phyloP scores from a whole-genome alignment of 2,329 filamentous ascomycete species.

The Diplocarpon rosae region DNA sequence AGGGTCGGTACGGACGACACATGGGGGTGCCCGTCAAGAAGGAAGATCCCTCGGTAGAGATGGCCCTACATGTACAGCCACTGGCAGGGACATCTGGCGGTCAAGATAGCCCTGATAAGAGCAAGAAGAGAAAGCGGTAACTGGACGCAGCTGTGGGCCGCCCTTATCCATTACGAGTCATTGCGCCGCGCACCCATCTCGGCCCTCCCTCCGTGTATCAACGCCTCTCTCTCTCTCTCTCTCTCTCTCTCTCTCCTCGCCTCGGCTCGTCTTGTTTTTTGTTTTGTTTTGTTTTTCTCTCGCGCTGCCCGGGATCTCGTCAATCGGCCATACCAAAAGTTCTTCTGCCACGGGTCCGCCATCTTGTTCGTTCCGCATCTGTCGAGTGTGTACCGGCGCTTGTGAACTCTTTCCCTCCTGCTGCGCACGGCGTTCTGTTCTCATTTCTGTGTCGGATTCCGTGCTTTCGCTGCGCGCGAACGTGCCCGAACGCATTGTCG shows the following conservation, averaged over 20 bases:
- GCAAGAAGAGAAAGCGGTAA: slow-evolving; percentile 59
- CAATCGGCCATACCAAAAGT: slow-evolving; percentile 6
- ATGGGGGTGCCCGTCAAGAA: slow-evolving; percentile 57
- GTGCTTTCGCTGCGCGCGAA: background rate
- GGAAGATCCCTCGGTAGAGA: slow-evolving; percentile 35
- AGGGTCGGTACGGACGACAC: slow-evolving; percentile 74
- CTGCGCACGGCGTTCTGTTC: background rate
- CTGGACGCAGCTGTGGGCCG: slow-evolving; percentile 1
- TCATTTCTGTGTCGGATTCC: background rate
- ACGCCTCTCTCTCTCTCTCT: too few relatives aligned
- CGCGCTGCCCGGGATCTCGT: slow-evolving; percentile 13
- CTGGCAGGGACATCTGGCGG: slow-evolving; percentile 11
- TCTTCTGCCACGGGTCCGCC: background rate
- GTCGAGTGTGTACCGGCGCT: slow-evolving; percentile 1
- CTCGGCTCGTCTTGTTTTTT: too few relatives aligned
- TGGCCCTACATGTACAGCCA: slow-evolving; percentile 20
- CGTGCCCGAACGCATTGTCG: background rate
- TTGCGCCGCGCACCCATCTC: slow-evolving; percentile 5
- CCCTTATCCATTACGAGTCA: slow-evolving; percentile 4
- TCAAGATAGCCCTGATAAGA: slow-evolving; percentile 40
- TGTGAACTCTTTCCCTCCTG: background rate
- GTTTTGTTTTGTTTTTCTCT: too few relatives aligned
- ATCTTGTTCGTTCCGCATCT: slow-evolving; percentile 2
- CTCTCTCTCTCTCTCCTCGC: too few relatives aligned
- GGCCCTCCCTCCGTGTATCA: too few relatives aligned